Evolutionary conservation across 2,329 filamentous ascomycete species (phyloP), one percentile per base, ranked within the genome.

Genomic region (Penicillium glabrum): DNA sequence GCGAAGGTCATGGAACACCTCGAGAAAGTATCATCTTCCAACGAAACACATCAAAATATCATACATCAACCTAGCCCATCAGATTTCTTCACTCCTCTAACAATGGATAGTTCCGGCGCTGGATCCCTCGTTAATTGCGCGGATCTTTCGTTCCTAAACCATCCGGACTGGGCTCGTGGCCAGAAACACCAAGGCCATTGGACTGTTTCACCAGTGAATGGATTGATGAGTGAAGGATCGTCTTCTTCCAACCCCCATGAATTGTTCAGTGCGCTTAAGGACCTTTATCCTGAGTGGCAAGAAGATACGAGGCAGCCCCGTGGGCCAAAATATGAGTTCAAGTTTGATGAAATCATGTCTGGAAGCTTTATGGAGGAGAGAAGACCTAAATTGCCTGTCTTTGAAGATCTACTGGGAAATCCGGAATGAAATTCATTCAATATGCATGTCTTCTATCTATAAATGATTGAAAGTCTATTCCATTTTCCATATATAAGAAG

Each of bases 1-100:
- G 54, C 59, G 10, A 54, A 60, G 3, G 59, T 57, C 2, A 60
- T 61, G 52, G 57, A 61, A 29, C 46, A 49, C 33, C 46, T 55
- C 5, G 39, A 46, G 7, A 21, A 44, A n/a, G 29, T 55, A 7
- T 51, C 53, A 7, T n/a, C 14, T 23, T 19, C 41, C 8, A 21
- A 45, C n/a, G 41, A 53, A 31, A 37, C 24, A 10, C 27, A 11
- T 8, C 19, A 9, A 21, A 31, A 16, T 23, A 53, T 26, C 21
- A 26, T 37, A 4, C 11, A 13, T 8, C 41, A 53, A 21, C 21
- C 19, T 3, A 27, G 16, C n/a, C 35, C 16, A 21, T 27, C 33
- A 13, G 9, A 19, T 10, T 6, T 24, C 14, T 33, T 24, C 16
- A 8, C 23, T 21, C 4, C 47, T 27, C 24, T 29, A 39, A 8